These are phyloP conservation scores for Rutidosis leptorrhynchoides DNA, from an alignment of 129 eudicot species.

Conservation along the genomic window DNA sequence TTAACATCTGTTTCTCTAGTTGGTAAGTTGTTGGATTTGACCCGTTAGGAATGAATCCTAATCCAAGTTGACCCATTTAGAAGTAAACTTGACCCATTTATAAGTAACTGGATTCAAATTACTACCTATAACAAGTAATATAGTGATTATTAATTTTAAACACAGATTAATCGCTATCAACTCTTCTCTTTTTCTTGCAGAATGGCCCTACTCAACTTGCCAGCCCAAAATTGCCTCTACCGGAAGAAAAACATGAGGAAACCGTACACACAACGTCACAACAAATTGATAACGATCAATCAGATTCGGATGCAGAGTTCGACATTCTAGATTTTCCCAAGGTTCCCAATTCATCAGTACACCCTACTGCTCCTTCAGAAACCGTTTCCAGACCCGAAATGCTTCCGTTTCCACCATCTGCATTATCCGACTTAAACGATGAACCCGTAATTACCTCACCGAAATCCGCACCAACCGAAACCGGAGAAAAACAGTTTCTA, in stretches of 20 bases:
- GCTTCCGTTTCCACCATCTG: conserved; percentile 85
- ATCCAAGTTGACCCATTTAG: not conserved
- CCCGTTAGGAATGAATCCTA: not conserved
- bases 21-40: not conserved
- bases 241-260: conserved; percentile 51
- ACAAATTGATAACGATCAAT: conserved; percentile 30
- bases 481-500: conserved; percentile 50
- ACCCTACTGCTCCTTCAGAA: conserved; percentile 33
- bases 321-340: conserved; percentile 77
- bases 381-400: conserved; percentile 56
- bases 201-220: conserved; percentile 65
- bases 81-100: not conserved
- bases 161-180: not conserved
- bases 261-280: conserved; percentile 25
- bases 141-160: not conserved
- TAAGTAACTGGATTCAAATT: not conserved
- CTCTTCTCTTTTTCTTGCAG: conserved; percentile 36
- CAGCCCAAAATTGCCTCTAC: conserved; percentile 61
- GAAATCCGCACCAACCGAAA: conserved; percentile 30
- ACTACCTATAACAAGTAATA: not conserved
- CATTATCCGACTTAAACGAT: conserved; percentile 47
- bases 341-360: conserved; percentile 64
- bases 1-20: not conserved
- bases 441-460: conserved; percentile 35
- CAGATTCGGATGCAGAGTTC: conserved; percentile 55